These are phyloP conservation scores for Musa schizocarpa DNA, from an alignment of 176 grass and related monocot species.

Conservation along the genomic window DNA sequence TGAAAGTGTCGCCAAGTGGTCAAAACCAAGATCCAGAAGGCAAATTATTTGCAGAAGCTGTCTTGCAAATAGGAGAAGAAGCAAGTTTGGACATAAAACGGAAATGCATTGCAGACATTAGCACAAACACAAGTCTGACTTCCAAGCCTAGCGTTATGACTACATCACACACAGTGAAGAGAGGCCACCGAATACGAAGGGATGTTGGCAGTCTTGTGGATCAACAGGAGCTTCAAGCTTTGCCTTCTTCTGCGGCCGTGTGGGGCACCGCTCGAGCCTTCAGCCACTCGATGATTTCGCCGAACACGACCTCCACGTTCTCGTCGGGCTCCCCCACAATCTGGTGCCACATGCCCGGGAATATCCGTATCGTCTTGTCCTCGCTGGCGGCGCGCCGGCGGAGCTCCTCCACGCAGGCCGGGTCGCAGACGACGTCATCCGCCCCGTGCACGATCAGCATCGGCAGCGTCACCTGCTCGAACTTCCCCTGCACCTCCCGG, in stretches of 20 bases:
- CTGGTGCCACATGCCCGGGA: conserved; percentile 90
- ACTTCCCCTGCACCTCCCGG: conserved; percentile 52
- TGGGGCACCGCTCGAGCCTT: conserved; percentile 15
- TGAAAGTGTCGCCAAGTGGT: too few species aligned
- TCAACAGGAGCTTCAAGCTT: background rate
- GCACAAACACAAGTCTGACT: background rate
- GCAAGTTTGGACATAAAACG: background rate
- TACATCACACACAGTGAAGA: background rate
- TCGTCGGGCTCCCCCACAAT: conserved; percentile 77
- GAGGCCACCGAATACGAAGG: background rate
- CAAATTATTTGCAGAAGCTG: too few species aligned
- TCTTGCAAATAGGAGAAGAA: too few species aligned
- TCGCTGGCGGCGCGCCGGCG: conserved; percentile 40
- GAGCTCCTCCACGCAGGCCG: conserved; percentile 64
- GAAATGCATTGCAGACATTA: background rate
- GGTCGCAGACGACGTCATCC: conserved; percentile 69
- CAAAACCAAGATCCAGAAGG: too few species aligned
- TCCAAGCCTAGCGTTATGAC: background rate
- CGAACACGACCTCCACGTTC: conserved; percentile 66
- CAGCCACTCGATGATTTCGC: conserved; percentile 64
- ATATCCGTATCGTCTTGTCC: conserved; percentile 67
- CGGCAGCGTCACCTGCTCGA: conserved; percentile 61
- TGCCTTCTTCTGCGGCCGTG: background rate
- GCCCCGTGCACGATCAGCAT: conserved; percentile 64
- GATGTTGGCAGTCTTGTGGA: background rate